Percentiles rank a stretch among this genome's conserved stretches.
Evolutionary conservation across 2,329 filamentous ascomycete genomes (phyloP).

Genomic region (Aspergillus fumigatus): DNA sequence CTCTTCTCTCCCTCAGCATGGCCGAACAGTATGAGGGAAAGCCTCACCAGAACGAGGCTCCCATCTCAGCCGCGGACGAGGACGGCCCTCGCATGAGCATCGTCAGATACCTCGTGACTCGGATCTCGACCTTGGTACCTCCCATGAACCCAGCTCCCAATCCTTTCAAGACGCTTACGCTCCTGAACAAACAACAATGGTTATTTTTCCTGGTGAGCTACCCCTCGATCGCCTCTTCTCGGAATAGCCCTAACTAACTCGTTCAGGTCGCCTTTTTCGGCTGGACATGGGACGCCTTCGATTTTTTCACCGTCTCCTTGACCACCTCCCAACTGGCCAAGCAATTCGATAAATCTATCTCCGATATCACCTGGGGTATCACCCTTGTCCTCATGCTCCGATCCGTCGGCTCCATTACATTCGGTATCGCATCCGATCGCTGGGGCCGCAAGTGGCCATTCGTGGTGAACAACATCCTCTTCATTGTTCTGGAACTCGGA

Average conservation of each 20-base stretch:
- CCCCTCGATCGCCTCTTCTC: background rate
- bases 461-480: constrained; percentile 57
- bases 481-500: constrained; percentile 57
- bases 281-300: constrained; percentile 56
- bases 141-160: constrained; percentile 52
- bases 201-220: constrained; percentile 48
- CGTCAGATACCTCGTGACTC: constrained; percentile 49
- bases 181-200: constrained; percentile 55
- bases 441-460: constrained; percentile 58
- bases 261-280: constrained; percentile 39
- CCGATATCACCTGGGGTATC: constrained; percentile 58
- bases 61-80: background rate
- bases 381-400: constrained; percentile 58
- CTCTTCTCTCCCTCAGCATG: background rate
- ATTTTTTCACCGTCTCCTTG: constrained; percentile 60
- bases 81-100: constrained; percentile 24
- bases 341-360: constrained; percentile 50
- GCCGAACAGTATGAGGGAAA: background rate
- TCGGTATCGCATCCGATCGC: constrained; percentile 50
- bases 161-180: constrained; percentile 47
- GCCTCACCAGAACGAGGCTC: background rate
- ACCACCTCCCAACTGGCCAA: constrained; percentile 52
- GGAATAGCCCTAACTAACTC: constrained; percentile 2
- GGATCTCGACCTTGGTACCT: constrained; percentile 52
- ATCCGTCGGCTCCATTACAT: constrained; percentile 55